These are phyloP conservation scores for Cyanidiococcus yangmingshanensis DNA, from an alignment of 23 red algal genomes.

Conservation along the genomic window DNA sequence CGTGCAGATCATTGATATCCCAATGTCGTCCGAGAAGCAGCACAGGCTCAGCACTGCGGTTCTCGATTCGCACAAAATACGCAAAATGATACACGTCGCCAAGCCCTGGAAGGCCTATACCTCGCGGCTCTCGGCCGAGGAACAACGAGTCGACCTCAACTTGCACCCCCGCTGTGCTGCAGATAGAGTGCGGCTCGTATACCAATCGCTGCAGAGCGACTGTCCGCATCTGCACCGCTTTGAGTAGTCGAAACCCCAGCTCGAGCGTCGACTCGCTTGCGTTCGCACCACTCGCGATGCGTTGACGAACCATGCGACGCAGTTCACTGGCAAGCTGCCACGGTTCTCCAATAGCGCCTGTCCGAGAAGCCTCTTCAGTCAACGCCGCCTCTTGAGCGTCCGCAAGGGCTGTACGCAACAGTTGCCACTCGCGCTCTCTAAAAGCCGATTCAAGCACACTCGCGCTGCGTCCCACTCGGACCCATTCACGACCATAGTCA, in stretches of 20 bases:
- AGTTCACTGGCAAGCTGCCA: neutral
- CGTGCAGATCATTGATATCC: conserved; percentile 7
- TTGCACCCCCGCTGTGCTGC: neutral
- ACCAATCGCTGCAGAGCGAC: conserved; percentile 5
- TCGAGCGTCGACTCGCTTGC: neutral
- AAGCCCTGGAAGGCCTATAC: neutral
- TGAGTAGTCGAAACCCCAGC: neutral
- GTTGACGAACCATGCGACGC: neutral
- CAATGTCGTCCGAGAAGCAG: conserved; percentile 6
- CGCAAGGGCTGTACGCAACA: neutral
- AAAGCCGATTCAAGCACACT: neutral
- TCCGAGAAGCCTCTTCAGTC: neutral
- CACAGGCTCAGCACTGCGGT: neutral
- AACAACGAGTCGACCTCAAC: conserved; percentile 11
- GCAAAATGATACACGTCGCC: neutral
- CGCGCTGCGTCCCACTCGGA: neutral
- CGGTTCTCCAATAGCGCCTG: neutral
- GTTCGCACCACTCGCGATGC: neutral
- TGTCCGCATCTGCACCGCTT: neutral
- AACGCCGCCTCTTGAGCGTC: neutral
- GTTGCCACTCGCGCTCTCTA: neutral
- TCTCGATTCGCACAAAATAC: conserved; percentile 10
- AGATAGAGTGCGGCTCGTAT: conserved; percentile 1
- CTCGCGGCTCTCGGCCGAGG: neutral
- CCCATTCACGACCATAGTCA: neutral